A percentile compares a stretch with the other conserved stretches of the same genome.
phyloP scores from a whole-genome alignment of 75 land plant species.

The Picea sitchensis region DNA sequence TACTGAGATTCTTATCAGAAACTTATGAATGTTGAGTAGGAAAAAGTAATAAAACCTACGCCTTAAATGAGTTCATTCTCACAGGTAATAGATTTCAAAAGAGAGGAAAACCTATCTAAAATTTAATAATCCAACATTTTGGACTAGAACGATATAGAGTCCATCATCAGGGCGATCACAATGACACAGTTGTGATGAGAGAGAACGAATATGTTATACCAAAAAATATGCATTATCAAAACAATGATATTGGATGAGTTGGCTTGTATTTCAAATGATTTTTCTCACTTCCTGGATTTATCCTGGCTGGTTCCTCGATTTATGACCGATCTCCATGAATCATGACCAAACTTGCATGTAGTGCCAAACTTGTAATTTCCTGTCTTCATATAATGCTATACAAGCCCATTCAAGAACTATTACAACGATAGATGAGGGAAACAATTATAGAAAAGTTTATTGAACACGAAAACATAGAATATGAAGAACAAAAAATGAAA shows the following conservation, averaged over 20 bases:
- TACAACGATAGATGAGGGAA: not conserved
- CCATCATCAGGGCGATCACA: too few relatives aligned
- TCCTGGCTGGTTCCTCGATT: conserved; percentile 65
- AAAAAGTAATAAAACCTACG: not conserved
- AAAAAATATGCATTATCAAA: not conserved
- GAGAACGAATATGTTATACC: too few relatives aligned
- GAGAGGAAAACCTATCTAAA: not conserved
- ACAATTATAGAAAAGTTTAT: not conserved
- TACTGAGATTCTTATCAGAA: not conserved
- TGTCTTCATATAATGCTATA: conserved; percentile 79
- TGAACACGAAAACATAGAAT: not conserved
- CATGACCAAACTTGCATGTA: conserved; percentile 79
- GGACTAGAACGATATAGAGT: too few relatives aligned
- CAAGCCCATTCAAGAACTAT: not conserved
- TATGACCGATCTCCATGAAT: too few relatives aligned
- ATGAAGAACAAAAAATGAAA: not conserved
- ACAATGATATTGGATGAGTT: not conserved
- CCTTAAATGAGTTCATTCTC: conserved; percentile 22
- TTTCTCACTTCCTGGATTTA: not conserved
- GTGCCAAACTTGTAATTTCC: conserved; percentile 91
- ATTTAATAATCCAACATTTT: too few relatives aligned
- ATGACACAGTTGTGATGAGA: too few relatives aligned
- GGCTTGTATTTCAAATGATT: too few relatives aligned
- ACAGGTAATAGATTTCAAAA: conserved; percentile 55
- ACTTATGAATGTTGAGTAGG: not conserved